Evolutionary conservation across 805 yeast species (phyloP).

Genomic region (Starmera dryadoides): DNA sequence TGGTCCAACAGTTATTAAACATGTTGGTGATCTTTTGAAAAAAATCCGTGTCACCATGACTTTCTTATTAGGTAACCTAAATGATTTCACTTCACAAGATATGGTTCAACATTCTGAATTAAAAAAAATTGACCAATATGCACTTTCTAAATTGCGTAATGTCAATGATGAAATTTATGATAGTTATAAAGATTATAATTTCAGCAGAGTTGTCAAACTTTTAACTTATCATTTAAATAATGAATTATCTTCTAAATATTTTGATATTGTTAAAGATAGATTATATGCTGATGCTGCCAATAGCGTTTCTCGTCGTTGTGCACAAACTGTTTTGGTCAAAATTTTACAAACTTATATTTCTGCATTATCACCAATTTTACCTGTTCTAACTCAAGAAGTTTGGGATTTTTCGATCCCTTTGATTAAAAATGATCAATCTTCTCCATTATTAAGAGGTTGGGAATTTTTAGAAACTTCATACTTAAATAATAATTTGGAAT

Average conservation of each 20-base stretch:
- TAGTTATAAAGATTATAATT: conserved; percentile 53
- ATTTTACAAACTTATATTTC: conserved; percentile 58
- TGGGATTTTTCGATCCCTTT: conserved; percentile 53
- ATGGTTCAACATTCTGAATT: conserved; percentile 33
- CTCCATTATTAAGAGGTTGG: conserved; percentile 18
- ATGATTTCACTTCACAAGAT: conserved; percentile 27
- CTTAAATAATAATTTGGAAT: conserved; percentile 27
- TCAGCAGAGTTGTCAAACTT: conserved; percentile 60
- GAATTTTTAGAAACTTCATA: conserved; percentile 32
- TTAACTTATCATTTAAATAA: conserved; percentile 67
- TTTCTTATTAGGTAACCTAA: conserved; percentile 74
- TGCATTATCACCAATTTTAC: conserved; percentile 72
- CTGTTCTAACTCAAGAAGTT: conserved; percentile 80
- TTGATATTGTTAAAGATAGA: conserved; percentile 80
- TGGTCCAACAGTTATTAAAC: conserved; percentile 62
- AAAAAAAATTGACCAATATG: conserved; percentile 50
- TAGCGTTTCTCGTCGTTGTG: conserved; percentile 44
- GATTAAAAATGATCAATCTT: conserved; percentile 10
- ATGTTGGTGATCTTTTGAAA: conserved; percentile 74
- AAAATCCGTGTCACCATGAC: conserved; percentile 78
- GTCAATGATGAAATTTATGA: conserved; percentile 35
- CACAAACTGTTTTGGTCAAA: conserved; percentile 58
- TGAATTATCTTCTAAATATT: conserved; percentile 74
- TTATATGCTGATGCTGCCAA: conserved; percentile 60
- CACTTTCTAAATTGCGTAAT: conserved; percentile 45